Evolutionary conservation across 805 yeast species (phyloP).

Genomic region (Allodekkera sacchari): DNA sequence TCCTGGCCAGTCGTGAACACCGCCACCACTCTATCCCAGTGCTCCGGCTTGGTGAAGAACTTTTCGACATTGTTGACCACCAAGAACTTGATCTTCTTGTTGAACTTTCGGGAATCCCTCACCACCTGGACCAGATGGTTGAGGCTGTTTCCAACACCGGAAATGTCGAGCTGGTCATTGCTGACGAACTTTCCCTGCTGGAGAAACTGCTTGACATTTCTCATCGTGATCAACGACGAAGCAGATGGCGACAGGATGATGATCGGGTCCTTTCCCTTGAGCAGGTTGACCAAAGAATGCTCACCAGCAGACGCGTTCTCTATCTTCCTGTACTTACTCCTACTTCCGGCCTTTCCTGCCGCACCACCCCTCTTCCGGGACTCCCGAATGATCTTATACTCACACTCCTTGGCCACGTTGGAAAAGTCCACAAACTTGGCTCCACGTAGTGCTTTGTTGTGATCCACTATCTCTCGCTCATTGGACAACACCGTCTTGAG

Average conservation of each 20-base stretch:
- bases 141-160: slow-evolving; percentile 12
- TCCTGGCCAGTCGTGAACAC: slow-evolving; percentile 94
- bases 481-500: slow-evolving; percentile 35
- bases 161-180: slow-evolving; percentile 23
- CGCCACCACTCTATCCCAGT: slow-evolving; percentile 96
- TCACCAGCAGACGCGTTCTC: background rate
- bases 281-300: slow-evolving; percentile 3
- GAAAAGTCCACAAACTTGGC: slow-evolving; percentile 57
- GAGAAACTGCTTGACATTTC: slow-evolving; percentile 59
- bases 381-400: slow-evolving; percentile 41
- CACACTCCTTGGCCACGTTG: slow-evolving; percentile 60
- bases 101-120: slow-evolving; percentile 49
- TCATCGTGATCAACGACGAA: slow-evolving; percentile 57
- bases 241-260: slow-evolving; percentile 75
- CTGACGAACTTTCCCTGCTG: slow-evolving; percentile 63
- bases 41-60: slow-evolving; percentile 86
- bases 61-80: slow-evolving; percentile 85
- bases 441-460: slow-evolving; percentile 42
- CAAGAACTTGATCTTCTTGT: slow-evolving; percentile 51
- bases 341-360: background rate
- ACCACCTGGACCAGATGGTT: slow-evolving; percentile 38
- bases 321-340: no score
- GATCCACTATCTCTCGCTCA: slow-evolving; percentile 37
- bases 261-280: slow-evolving; percentile 49
- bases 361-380: slow-evolving; percentile 3